Evolutionary conservation across 768 basidiomycete genomes (phyloP).

Genomic region (Xerocomellus dryophilus): DNA sequence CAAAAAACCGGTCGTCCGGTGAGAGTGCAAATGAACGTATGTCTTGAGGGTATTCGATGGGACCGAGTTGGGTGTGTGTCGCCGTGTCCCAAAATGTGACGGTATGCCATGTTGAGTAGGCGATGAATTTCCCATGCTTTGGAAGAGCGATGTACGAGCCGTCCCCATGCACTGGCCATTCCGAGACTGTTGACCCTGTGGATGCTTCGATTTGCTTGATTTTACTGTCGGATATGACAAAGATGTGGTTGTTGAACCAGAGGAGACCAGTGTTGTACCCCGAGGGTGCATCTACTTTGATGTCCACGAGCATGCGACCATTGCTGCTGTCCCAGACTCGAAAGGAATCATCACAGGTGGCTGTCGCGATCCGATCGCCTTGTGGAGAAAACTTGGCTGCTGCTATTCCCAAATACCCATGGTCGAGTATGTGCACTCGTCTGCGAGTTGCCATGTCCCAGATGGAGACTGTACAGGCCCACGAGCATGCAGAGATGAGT

Average conservation of each 20-base stretch:
- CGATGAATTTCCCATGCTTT: background rate
- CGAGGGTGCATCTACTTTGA: background rate
- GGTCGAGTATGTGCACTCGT: too few relatives aligned
- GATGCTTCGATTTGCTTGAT: background rate
- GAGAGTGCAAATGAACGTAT: background rate
- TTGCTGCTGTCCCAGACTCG: background rate
- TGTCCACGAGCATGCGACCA: background rate
- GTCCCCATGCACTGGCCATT: background rate
- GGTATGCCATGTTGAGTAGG: background rate
- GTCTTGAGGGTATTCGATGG: background rate
- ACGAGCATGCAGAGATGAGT: too few relatives aligned
- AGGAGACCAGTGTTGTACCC: background rate
- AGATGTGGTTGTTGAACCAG: conserved; percentile 2
- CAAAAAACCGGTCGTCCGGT: background rate
- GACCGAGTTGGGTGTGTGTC: background rate
- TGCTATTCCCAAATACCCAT: background rate
- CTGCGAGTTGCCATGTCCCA: too few relatives aligned
- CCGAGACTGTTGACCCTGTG: background rate
- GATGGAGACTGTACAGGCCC: too few relatives aligned
- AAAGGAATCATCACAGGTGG: background rate
- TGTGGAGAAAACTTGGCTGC: conserved; percentile 1
- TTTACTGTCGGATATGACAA: background rate
- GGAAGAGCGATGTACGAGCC: background rate
- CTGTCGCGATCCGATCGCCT: background rate
- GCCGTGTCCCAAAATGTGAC: background rate